phyloP scores from a whole-genome alignment of 164 flowering plant species.

The Tinospora cordifolia region DNA sequence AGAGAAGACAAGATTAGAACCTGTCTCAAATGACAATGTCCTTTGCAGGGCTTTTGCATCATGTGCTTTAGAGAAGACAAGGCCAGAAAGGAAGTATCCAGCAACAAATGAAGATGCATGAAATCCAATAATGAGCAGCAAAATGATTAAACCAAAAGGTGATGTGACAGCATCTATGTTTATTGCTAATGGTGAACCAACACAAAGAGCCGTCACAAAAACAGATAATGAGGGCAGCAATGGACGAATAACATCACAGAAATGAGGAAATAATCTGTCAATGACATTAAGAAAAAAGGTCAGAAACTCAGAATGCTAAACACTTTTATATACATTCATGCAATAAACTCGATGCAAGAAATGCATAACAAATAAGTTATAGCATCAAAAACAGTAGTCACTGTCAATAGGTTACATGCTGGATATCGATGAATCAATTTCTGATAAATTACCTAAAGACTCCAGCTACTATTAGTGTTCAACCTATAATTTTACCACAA shows the following conservation, averaged over 20 bases:
- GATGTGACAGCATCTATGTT: conserved; percentile 68
- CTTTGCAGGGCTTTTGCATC: conserved; percentile 79
- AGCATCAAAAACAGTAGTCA: no score
- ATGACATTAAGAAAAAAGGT: not conserved
- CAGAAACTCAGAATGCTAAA: not conserved
- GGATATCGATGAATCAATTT: no score
- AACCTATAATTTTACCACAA: not conserved
- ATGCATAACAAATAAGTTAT: no score
- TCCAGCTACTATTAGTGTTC: not conserved
- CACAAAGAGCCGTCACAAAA: conserved; percentile 82
- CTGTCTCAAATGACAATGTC: conserved; percentile 89
- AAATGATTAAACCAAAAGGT: conserved; percentile 63
- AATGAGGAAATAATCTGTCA: conserved; percentile 57
- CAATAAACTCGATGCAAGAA: no score
- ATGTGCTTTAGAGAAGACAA: conserved; percentile 44
- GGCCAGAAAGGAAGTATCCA: conserved; percentile 61
- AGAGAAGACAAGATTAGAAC: conserved; percentile 24
- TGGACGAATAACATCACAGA: conserved; percentile 67
- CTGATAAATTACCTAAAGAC: not conserved
- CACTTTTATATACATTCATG: no score
- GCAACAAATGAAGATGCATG: conserved; percentile 68
- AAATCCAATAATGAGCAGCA: conserved; percentile 60
- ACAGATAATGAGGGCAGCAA: conserved; percentile 84
- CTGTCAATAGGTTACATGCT: no score
- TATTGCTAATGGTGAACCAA: conserved; percentile 90